Evolutionary conservation across 23 red algal genomes (phyloP), one percentile per base, ranked within the genome.

Genomic region (Porphyridium purpureum): DNA sequence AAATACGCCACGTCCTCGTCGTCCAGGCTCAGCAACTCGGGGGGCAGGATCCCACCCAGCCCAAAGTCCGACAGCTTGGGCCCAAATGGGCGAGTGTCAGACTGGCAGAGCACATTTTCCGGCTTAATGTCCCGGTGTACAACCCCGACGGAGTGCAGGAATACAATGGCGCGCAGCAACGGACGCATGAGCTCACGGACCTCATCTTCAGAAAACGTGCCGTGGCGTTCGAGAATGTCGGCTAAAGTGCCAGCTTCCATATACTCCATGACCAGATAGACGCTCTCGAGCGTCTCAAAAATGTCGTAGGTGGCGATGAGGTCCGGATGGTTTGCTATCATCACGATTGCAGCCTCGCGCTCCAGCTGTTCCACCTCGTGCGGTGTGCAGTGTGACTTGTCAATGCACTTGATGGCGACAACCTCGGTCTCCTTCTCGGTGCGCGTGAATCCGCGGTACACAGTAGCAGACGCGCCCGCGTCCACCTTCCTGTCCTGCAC

Each of bases 71-170:
- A 48, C 29, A 84, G 11, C 25, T 70, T 66, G 33, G 62, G 47
- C 57, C 52, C 34, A 7, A 33, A 32, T 8, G 41, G 42, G 2
- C 47, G 49, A 23, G 50, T 50, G n/a, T 62, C 33, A 0, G 40
- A 52, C 2, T 49, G 48, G 2, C 64, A 49, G 36, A 86, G 48
- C 50, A 86, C 57, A 27, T 86, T 86, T 22, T 67, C 69, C 31
- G 80, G 66, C 49, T 86, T 86, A 1, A 86, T 66, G 29, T 86
- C 80, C 35, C 69, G 31, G 33, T 86, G 80, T 5, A 86, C 51
- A 47, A 54, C 70, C 5, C 72, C 70, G 19, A 55, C 29, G 15
- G 52, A 54, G 49, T 76, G 62, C 24, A 86, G 35, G 46, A 70
- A 46, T 30, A 59, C 64, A 7, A 76, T 23, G 8, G 60, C 62